Conservation (phyloP, 305 asterid species). For the Nicotiana rustica region DNA sequence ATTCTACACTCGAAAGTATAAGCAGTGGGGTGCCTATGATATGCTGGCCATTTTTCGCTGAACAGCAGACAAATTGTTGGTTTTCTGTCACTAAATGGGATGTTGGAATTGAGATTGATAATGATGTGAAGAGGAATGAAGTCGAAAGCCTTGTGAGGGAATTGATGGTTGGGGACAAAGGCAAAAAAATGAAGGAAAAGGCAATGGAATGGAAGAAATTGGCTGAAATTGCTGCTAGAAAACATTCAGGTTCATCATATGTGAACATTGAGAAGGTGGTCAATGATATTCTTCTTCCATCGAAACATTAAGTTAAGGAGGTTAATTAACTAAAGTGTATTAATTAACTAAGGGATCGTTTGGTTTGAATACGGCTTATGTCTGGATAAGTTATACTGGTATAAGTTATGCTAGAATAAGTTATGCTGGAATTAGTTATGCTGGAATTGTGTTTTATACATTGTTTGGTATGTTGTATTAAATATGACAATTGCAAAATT, state of each 20-base stretch:
- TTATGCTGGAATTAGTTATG: no score
- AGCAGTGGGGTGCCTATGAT: not conserved
- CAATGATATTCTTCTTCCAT: slow-evolving; percentile 12
- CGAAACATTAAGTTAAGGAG: not conserved
- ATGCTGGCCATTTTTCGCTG: not conserved
- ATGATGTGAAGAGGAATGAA: slow-evolving; percentile 30
- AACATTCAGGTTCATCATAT: slow-evolving; percentile 2
- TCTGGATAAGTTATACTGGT: no score
- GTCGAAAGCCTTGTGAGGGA: slow-evolving; percentile 31
- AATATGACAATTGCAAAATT: no score
- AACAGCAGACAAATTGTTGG: slow-evolving; percentile 1
- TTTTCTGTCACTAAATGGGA: not conserved
- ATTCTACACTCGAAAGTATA: slow-evolving; percentile 27
- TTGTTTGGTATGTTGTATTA: no score
- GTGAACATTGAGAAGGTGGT: slow-evolving; percentile 8
- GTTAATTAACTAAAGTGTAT: no score
- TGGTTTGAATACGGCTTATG: no score
- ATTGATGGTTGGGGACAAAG: slow-evolving; percentile 30
- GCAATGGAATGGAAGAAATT: slow-evolving; percentile 18
- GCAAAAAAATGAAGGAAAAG: slow-evolving; percentile 26
- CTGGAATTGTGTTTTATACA: no score
- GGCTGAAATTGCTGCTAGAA: not conserved
- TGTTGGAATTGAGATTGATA: slow-evolving; percentile 22
- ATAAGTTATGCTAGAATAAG: no score
- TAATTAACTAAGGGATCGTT: no score